A percentile compares a stretch with the other conserved stretches of the same genome.
Evolutionary conservation across 495 filamentous ascomycete genomes (phyloP).

Genomic region (Penicillium goetzii): DNA sequence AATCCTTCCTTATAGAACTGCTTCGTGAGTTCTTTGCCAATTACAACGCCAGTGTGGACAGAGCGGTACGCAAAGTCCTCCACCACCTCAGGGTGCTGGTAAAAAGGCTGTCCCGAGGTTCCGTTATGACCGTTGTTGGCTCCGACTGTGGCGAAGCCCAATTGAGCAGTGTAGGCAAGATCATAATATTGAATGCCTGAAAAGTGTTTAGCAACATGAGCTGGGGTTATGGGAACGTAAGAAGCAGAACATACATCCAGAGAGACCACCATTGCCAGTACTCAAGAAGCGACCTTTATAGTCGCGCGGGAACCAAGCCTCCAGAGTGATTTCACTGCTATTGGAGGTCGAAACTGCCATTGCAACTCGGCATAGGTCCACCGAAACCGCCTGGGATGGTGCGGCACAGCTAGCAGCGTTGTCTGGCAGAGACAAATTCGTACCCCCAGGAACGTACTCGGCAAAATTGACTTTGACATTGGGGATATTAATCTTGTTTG

Average conservation of each 20-base stretch:
- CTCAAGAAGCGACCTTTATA: conserved; percentile 57
- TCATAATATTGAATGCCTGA: conserved; percentile 42
- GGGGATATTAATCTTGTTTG: conserved; percentile 38
- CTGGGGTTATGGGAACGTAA: not conserved
- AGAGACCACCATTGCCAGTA: conserved; percentile 61
- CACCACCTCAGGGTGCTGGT: conserved; percentile 50
- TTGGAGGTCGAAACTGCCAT: conserved; percentile 59
- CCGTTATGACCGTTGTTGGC: conserved; percentile 58
- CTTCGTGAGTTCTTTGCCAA: conserved; percentile 55
- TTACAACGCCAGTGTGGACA: conserved; percentile 55
- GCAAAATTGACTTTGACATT: conserved; percentile 45
- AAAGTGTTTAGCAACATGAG: not conserved
- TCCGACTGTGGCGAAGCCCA: conserved; percentile 55
- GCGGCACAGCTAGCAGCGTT: conserved; percentile 47
- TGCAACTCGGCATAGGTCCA: conserved; percentile 60
- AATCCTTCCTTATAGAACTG: conserved; percentile 51
- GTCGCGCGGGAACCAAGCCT: conserved; percentile 60
- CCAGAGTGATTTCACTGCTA: conserved; percentile 56
- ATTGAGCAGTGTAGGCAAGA: conserved; percentile 37
- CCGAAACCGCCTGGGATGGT: conserved; percentile 46
- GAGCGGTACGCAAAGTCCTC: conserved; percentile 54
- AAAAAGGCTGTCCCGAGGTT: conserved; percentile 46
- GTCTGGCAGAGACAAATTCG: conserved; percentile 52
- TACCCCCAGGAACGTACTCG: conserved; percentile 50
- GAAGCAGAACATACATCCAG: conserved; percentile 49